Evolutionary conservation across 148 eudicot species (phyloP).

Genomic region (Fagopyrum tataricum): DNA sequence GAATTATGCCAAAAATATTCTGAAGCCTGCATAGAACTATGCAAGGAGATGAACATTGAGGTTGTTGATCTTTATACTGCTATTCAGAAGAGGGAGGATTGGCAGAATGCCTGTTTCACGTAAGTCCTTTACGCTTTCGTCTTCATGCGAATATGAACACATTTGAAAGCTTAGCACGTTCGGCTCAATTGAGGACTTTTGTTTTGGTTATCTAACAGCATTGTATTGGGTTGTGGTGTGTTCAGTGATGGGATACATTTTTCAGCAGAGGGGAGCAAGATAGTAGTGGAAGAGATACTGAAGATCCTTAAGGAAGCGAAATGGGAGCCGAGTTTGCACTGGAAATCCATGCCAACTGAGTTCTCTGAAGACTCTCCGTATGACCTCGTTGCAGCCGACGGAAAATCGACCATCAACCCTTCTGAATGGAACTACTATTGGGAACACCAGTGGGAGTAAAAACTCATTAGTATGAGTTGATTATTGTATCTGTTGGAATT

Average conservation of each 20-base stretch:
- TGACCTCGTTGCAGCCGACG: constrained; percentile 54
- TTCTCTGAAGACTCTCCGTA: constrained; percentile 61
- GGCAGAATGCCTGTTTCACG: constrained; percentile 76
- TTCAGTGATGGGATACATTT: constrained; percentile 88
- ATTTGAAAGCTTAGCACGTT: no score
- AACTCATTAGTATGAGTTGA: not conserved
- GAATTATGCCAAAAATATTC: constrained; percentile 74
- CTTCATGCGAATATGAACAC: not conserved
- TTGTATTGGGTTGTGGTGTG: not conserved
- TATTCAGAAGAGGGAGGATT: constrained; percentile 67
- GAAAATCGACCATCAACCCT: constrained; percentile 51
- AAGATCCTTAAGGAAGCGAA: constrained; percentile 75
- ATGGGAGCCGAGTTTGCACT: constrained; percentile 77
- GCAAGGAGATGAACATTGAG: constrained; percentile 60
- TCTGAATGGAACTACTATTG: constrained; percentile 76
- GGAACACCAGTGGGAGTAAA: constrained; percentile 57
- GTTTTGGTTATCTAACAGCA: not conserved
- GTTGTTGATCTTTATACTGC: constrained; percentile 88
- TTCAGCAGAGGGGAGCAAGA: constrained; percentile 69
- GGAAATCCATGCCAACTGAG: constrained; percentile 85
- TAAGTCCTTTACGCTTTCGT: constrained; percentile 26
- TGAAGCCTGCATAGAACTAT: constrained; percentile 66
- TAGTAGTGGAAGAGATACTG: constrained; percentile 75
- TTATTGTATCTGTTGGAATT: not conserved
- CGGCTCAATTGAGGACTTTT: no score